Conservation (phyloP, 2,329 filamentous ascomycete species). For the Penicillium sp. region DNA sequence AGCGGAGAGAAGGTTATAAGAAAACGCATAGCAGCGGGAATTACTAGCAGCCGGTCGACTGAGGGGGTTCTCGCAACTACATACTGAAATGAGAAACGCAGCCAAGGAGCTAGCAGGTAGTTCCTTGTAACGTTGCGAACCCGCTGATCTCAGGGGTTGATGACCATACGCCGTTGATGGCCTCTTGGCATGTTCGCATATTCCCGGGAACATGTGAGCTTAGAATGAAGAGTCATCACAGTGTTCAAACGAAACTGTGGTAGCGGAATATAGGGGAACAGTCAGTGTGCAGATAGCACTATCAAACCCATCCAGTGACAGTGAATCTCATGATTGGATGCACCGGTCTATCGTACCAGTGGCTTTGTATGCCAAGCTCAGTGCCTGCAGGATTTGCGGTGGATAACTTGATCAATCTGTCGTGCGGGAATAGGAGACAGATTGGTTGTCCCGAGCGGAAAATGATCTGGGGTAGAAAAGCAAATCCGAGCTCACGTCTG, state of each 20-base stretch:
- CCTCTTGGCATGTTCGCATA: neutral
- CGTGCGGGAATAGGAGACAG: neutral
- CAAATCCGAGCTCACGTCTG: neutral
- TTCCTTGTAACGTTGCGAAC: conserved; percentile 7
- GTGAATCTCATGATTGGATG: neutral
- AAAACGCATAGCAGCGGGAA: neutral
- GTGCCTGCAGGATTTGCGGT: conserved; percentile 1
- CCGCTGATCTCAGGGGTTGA: neutral
- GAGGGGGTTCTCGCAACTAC: conserved; percentile 1
- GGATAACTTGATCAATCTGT: neutral
- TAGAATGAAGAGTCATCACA: neutral
- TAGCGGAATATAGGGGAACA: neutral
- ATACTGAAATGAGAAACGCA: conserved; percentile 5
- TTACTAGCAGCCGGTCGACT: conserved; percentile 6
- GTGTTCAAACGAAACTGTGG: neutral
- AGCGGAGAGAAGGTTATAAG: neutral
- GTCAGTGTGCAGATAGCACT: neutral
- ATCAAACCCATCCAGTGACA: neutral
- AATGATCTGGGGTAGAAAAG: neutral
- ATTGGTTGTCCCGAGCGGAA: neutral
- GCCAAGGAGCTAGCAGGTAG: conserved; percentile 14
- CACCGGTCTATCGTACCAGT: neutral
- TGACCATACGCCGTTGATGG: neutral
- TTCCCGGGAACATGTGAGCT: neutral
- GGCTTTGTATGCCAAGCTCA: conserved; percentile 15